Percentiles rank a stretch among this genome's conserved stretches.
Conservation (phyloP, 1,139 yeast genomes). For the Pichia sp. region DNA sequence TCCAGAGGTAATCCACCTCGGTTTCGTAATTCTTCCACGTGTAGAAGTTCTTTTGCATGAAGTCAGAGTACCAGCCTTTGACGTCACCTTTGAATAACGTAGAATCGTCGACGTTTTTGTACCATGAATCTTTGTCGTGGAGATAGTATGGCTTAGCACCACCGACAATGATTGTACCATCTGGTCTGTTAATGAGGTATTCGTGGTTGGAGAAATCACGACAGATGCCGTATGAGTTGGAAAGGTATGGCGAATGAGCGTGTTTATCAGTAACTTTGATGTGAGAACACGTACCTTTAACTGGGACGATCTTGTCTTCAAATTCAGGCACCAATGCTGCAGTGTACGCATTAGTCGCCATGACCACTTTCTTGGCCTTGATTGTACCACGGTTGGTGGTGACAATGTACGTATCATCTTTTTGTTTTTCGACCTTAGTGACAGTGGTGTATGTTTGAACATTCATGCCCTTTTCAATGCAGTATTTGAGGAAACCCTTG, state of each 20-base stretch:
- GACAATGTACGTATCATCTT: slow-evolving; percentile 29
- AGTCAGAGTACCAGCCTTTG: slow-evolving; percentile 23
- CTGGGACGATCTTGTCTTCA: slow-evolving; percentile 24
- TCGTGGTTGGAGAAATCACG: slow-evolving; percentile 25
- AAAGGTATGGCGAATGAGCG: slow-evolving; percentile 26
- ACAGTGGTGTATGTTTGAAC: slow-evolving; percentile 41
- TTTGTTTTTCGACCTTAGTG: slow-evolving; percentile 7
- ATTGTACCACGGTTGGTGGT: slow-evolving; percentile 36
- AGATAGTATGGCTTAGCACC: slow-evolving; percentile 27
- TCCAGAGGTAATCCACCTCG: slow-evolving; percentile 26
- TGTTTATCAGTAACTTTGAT: slow-evolving; percentile 19
- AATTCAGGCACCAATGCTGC: slow-evolving; percentile 31
- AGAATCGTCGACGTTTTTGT: slow-evolving; percentile 29
- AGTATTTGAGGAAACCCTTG: slow-evolving; percentile 32
- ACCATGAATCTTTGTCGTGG: slow-evolving; percentile 22
- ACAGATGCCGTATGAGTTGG: slow-evolving; percentile 28
- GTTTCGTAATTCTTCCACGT: slow-evolving; percentile 22
- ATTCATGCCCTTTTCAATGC: slow-evolving; percentile 35
- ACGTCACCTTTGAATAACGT: slow-evolving; percentile 21
- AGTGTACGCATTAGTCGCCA: slow-evolving; percentile 43
- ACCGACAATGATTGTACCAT: slow-evolving; percentile 32
- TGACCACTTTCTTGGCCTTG: slow-evolving; percentile 33
- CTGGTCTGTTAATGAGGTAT: slow-evolving; percentile 32
- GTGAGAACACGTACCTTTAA: slow-evolving; percentile 28
- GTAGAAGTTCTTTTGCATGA: slow-evolving; percentile 26